Conservation (phyloP, 768 basidiomycete species). For the Hemileccinum rubropunctum region DNA sequence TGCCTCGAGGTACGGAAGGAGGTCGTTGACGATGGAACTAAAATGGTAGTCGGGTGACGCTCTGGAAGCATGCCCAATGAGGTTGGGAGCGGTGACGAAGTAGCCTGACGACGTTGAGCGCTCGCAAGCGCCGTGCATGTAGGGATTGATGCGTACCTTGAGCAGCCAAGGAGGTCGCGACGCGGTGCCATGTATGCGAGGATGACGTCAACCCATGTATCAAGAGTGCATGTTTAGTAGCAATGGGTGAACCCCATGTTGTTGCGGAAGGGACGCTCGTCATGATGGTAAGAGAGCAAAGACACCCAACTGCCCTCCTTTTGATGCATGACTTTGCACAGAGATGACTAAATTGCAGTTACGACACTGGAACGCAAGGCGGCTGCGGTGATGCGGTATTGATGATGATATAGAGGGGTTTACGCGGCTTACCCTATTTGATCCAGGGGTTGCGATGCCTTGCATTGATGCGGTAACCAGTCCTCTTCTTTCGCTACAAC, state of each 20-base stretch:
- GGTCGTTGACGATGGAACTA: slow-evolving; percentile 12
- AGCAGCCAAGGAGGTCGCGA: slow-evolving; percentile 13
- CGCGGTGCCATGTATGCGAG: slow-evolving; percentile 17
- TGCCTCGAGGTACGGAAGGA: slow-evolving; percentile 17
- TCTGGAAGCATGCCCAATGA: slow-evolving; percentile 16
- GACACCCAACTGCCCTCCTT: too few species aligned
- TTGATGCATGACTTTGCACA: too few species aligned
- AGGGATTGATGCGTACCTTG: slow-evolving; percentile 7
- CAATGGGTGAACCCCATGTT: slow-evolving; percentile 21
- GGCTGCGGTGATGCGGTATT: too few species aligned
- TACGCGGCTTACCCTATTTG: too few species aligned
- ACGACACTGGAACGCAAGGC: too few species aligned
- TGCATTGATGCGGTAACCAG: too few species aligned
- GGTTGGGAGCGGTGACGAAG: slow-evolving; percentile 22
- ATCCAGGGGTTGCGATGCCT: too few species aligned
- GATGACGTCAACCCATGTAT: slow-evolving; percentile 24
- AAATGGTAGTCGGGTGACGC: slow-evolving; percentile 11
- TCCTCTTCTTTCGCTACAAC: too few species aligned
- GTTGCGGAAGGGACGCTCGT: slow-evolving; percentile 14
- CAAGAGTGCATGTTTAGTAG: slow-evolving; percentile 24
- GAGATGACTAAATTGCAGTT: too few species aligned
- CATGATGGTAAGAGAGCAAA: too few species aligned
- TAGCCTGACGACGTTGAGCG: slow-evolving; percentile 14
- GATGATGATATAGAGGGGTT: too few species aligned
- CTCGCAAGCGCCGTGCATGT: background rate